Conservation (phyloP, 108 stramenopile species). For the Nitzschia sp. region DNA sequence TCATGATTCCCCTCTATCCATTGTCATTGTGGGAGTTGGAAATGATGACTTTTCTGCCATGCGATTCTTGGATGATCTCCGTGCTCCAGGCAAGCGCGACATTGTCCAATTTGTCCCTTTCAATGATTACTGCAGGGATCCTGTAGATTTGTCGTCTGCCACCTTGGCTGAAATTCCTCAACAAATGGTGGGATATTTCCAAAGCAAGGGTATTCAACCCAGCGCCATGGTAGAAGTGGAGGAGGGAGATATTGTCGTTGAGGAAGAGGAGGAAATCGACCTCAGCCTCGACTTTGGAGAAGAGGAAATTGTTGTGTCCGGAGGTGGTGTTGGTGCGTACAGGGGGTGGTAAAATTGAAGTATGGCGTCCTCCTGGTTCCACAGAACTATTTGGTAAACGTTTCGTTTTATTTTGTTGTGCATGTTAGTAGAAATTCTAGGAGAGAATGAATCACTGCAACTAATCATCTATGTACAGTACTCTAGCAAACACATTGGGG, state of each 20-base stretch:
- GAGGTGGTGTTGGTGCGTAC: constrained; percentile 26
- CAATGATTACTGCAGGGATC: constrained; percentile 39
- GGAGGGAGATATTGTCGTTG: constrained; percentile 35
- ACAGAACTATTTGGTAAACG: neutral
- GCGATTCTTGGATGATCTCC: constrained; percentile 63
- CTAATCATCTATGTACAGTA: too few relatives aligned
- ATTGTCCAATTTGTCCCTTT: constrained; percentile 81
- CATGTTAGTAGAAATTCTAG: too few relatives aligned
- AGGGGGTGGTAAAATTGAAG: neutral
- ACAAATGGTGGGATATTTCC: constrained; percentile 44
- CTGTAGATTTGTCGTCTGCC: constrained; percentile 33
- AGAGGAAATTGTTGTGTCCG: constrained; percentile 46
- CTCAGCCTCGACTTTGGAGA: constrained; percentile 41
- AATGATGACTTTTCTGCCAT: constrained; percentile 76
- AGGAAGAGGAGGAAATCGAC: constrained; percentile 48
- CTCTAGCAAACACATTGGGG: too few relatives aligned
- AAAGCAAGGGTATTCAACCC: constrained; percentile 35
- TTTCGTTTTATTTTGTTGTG: too few relatives aligned
- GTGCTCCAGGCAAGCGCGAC: constrained; percentile 44
- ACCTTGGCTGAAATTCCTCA: constrained; percentile 52
- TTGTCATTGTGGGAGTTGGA: constrained; percentile 85
- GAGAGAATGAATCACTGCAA: too few relatives aligned
- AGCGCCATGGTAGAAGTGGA: constrained; percentile 17
- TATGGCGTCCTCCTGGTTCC: neutral
- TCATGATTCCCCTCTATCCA: constrained; percentile 57